Conservation (phyloP, 331 rosid species). For the Dryas integrifolia region DNA sequence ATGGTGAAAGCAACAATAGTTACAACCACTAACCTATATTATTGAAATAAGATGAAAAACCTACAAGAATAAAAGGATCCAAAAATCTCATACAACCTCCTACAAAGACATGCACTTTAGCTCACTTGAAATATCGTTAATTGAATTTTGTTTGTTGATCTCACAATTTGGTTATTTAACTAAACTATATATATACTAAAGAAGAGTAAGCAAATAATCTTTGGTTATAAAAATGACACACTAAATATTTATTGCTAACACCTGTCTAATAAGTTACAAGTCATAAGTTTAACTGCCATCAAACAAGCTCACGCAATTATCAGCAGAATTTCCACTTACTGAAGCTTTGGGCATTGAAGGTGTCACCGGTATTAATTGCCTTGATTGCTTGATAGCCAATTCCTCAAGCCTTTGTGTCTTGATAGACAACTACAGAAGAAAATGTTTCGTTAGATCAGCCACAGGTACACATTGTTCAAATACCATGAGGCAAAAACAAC, state of each 20-base stretch:
- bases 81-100: neutral
- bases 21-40: neutral
- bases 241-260: neutral
- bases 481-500: conserved; percentile 8
- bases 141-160: no score
- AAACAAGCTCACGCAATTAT: conserved; percentile 21
- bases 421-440: conserved; percentile 51
- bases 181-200: neutral
- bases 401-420: conserved; percentile 96
- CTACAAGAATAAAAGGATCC: neutral
- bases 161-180: neutral
- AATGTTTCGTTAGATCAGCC: conserved; percentile 21
- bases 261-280: neutral
- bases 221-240: neutral
- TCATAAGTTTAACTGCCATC: neutral
- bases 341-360: conserved; percentile 87
- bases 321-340: conserved; percentile 46
- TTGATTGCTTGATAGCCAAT: conserved; percentile 88
- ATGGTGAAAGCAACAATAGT: neutral
- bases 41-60: neutral
- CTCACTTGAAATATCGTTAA: neutral
- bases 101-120: neutral
- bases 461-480: conserved; percentile 16
- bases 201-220: neutral
- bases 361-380: conserved; percentile 92